Evolutionary conservation across 192 early-diverging fungal genomes (phyloP).

Genomic region (Coemansia sp.): DNA sequence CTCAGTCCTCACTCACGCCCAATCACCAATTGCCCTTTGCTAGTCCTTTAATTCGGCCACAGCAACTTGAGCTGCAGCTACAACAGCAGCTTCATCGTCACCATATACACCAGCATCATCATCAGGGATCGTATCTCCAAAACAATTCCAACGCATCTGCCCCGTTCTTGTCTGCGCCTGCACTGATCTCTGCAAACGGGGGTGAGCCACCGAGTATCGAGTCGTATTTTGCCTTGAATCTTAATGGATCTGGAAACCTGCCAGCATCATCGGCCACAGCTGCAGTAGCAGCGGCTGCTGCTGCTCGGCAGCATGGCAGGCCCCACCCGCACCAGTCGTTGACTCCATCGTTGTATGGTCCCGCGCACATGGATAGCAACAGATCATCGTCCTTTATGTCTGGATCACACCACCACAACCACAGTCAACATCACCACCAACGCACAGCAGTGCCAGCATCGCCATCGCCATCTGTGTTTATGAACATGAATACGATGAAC

Average conservation of each 20-base stretch:
- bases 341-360: constrained; percentile 17
- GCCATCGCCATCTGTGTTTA: constrained; percentile 13
- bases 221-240: constrained; percentile 45
- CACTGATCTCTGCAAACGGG: constrained; percentile 38
- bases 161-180: constrained; percentile 48
- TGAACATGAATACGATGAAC: constrained; percentile 20
- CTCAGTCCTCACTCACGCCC: not conserved
- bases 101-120: not conserved
- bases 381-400: not conserved
- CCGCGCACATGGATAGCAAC: not conserved
- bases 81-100: not conserved
- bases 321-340: constrained; percentile 6
- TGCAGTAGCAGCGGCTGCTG: not conserved
- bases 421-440: not conserved
- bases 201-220: constrained; percentile 34
- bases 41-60: not conserved
- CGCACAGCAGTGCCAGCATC: not conserved
- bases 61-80: constrained; percentile 1
- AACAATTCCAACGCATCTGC: constrained; percentile 1
- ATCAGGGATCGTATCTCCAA: constrained; percentile 1
- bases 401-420: no score
- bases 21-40: not conserved
- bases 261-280: no score
- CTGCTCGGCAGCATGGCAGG: constrained; percentile 11
- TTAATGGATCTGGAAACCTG: not conserved